These are phyloP conservation scores for Athelia psychrophila DNA, from an alignment of 1,284 basidiomycete species.

Conservation along the genomic window DNA sequence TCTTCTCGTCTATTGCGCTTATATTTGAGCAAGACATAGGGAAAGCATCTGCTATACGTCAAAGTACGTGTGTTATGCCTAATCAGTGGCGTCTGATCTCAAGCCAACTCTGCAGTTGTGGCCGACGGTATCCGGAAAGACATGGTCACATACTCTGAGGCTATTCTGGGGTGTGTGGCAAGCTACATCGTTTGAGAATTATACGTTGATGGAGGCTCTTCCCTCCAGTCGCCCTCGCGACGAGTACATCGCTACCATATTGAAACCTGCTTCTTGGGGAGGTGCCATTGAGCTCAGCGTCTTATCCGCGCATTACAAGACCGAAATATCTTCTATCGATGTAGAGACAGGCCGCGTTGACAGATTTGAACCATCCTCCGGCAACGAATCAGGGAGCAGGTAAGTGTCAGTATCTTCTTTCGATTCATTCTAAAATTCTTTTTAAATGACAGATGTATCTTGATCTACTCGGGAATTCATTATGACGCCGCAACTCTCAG, in stretches of 20 bases:
- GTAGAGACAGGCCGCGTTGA: slow-evolving; percentile 92
- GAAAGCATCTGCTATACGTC: slow-evolving; percentile 62
- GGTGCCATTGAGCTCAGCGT: slow-evolving; percentile 90
- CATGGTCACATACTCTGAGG: slow-evolving; percentile 74
- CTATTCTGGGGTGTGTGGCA: slow-evolving; percentile 71
- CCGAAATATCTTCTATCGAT: slow-evolving; percentile 89
- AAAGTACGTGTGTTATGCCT: slow-evolving; percentile 42
- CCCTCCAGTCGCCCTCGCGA: slow-evolving; percentile 59
- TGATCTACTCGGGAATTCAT: slow-evolving; percentile 93
- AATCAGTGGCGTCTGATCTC: not conserved
- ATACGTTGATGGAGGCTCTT: slow-evolving; percentile 12
- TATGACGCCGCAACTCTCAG: slow-evolving; percentile 87
- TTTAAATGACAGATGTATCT: slow-evolving; percentile 46
- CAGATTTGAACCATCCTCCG: slow-evolving; percentile 62
- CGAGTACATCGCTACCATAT: slow-evolving; percentile 79
- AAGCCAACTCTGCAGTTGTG: slow-evolving; percentile 52
- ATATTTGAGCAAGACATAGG: slow-evolving; percentile 80
- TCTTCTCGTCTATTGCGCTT: slow-evolving; percentile 84
- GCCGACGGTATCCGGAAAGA: slow-evolving; percentile 76
- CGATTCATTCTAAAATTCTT: not conserved
- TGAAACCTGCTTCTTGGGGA: slow-evolving; percentile 83
- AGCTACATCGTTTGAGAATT: slow-evolving; percentile 2
- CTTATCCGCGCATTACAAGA: slow-evolving; percentile 75
- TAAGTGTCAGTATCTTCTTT: slow-evolving; percentile 5
- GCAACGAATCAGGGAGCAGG: slow-evolving; percentile 31